Percentiles rank a stretch among this genome's conserved stretches.
Conservation (phyloP, 192 early-diverging fungal genomes). For the Thamnidium elegans region DNA sequence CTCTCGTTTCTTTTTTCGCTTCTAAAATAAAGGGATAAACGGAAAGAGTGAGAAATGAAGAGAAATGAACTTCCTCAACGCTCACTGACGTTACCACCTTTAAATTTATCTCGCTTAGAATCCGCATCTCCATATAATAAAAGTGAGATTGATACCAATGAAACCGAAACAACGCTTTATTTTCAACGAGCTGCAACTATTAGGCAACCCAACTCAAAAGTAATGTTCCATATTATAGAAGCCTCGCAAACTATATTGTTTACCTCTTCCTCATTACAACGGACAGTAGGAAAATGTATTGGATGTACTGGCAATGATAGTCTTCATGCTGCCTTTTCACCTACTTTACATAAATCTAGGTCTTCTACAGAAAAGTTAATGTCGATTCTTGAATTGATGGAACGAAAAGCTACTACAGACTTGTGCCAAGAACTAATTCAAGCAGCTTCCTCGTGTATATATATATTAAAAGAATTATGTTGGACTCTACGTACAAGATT, state of each 20-base stretch:
- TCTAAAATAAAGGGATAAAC: no score
- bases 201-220: not conserved
- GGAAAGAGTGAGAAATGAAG: constrained; percentile 7
- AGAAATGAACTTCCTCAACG: not conserved
- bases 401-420: not conserved
- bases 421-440: constrained; percentile 7
- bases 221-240: constrained; percentile 14
- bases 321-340: constrained; percentile 11
- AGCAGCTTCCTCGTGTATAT: constrained; percentile 3
- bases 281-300: constrained; percentile 11
- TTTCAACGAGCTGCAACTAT: not conserved
- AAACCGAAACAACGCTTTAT: not conserved
- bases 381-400: not conserved
- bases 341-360: constrained; percentile 10
- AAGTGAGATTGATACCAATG: constrained; percentile 2
- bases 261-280: constrained; percentile 7
- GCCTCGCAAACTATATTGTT: constrained; percentile 23
- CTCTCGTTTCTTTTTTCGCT: no score
- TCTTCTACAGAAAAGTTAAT: constrained; percentile 4
- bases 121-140: not conserved
- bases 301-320: constrained; percentile 19
- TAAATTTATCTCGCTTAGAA: constrained; percentile 15
- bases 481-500: constrained; percentile 11
- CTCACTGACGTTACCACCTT: constrained; percentile 1
- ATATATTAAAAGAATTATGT: constrained; percentile 11